Base-by-base conservation (phyloP, 345 rosid genomes). In the Camelina neglecta region DNA sequence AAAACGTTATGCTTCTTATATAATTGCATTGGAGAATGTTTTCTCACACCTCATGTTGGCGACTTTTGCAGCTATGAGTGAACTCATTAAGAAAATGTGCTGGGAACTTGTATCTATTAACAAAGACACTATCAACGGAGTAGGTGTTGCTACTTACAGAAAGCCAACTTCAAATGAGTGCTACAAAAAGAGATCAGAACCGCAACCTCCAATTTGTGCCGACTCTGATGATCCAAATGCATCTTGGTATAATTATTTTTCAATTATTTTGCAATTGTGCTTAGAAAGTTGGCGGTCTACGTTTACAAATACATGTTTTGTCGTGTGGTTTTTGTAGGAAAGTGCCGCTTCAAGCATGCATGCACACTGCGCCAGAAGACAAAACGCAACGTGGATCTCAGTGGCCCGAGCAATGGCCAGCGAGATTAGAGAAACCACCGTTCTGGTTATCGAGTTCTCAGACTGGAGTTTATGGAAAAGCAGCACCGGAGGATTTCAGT, bases 361-460 rank as follows among this genome's bases (percentile, higher is more conserved):
- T 95, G 96, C 99, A 95, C 81, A 86, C 84, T 18, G 83, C 84
- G 18, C 97, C 98, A 18, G 79, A 73, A 58, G 85, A 88, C 69
- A 59, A 86, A 26, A 49, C 79, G 8, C 81, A 89, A 60, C 91
- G 96, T 54, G 99, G 98, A 69, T 89, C 97, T 71, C 90, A 86
- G 69, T 92, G 98, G 98, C 98, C 99, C 1, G 89, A 87, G 83
- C 85, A 88, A 73, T 92, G 97, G 99, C 98, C 98, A 15, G 85
- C 82, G 4, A 90, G 99, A 88, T 18, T 87, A 82, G 89, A 83
- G 72, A 88, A 87, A 80, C 31, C 90, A 50, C 99, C 99, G 36
- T 95, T 79, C 70, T 92, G 99, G 98, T 79, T 95, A 77, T 77
- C 79, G 70, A 93, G 88, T 72, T 85, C 96, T 54, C 89, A 92